These are phyloP conservation scores for Nothophytophthora sp. DNA, from an alignment of 352 stramenopile genomes.

Conservation along the genomic window DNA sequence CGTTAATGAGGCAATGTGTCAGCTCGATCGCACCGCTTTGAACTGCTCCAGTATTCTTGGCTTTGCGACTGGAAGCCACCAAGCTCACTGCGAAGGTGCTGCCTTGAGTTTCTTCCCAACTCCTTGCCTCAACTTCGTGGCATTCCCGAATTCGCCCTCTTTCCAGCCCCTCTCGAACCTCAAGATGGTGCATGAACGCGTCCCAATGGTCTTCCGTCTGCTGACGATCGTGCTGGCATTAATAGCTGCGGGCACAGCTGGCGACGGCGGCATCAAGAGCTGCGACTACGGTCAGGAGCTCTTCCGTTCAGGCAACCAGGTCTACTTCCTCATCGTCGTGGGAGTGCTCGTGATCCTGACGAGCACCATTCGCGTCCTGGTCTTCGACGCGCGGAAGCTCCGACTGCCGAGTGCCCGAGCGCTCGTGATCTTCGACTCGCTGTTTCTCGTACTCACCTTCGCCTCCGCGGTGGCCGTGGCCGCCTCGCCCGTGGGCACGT, in stretches of 20 bases:
- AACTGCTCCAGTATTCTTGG: too few species aligned
- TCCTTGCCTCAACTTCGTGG: too few species aligned
- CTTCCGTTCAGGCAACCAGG: conserved; percentile 52
- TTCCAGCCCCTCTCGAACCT: background rate
- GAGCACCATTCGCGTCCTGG: conserved; percentile 36
- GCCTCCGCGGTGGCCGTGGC: conserved; percentile 51
- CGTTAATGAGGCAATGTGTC: too few species aligned
- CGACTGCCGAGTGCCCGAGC: conserved; percentile 39
- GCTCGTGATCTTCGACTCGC: conserved; percentile 44
- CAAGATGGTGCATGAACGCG: conserved; percentile 37
- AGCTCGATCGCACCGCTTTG: too few species aligned
- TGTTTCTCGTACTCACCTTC: conserved; percentile 67
- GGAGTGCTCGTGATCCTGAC: conserved; percentile 36
- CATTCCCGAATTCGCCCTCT: background rate
- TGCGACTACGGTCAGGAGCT: conserved; percentile 51
- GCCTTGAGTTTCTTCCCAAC: too few species aligned
- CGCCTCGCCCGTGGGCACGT: conserved; percentile 48
- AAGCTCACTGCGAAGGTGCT: too few species aligned
- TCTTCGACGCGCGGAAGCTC: conserved; percentile 62
- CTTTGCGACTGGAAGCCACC: too few species aligned
- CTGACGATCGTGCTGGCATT: conserved; percentile 46
- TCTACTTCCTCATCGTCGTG: conserved; percentile 60
- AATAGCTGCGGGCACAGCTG: conserved; percentile 38
- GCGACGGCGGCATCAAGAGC: conserved; percentile 44
- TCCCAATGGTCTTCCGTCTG: conserved; percentile 40